Percentiles rank a stretch among this genome's conserved stretches.
Conservation (phyloP, 352 stramenopile genomes). For the Hyaloperonospora arabidopsidis region DNA sequence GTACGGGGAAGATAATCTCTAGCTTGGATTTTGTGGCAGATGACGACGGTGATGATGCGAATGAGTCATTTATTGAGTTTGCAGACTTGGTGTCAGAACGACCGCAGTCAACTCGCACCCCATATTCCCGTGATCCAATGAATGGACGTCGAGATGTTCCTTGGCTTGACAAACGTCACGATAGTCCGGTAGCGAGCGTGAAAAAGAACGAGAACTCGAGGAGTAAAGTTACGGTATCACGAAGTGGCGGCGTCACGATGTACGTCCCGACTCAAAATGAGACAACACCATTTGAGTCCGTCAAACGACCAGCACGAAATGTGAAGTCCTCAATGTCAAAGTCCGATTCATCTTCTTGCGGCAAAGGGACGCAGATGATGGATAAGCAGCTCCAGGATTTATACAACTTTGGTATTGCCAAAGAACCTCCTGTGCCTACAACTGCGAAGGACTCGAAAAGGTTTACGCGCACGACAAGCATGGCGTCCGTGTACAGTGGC, state of each 20-base stretch:
- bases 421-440: slow-evolving; percentile 16
- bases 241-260: slow-evolving; percentile 41
- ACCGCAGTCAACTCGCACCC: neutral
- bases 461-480: slow-evolving; percentile 16
- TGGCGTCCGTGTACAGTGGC: slow-evolving; percentile 29
- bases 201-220: slow-evolving; percentile 5
- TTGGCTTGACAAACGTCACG: slow-evolving; percentile 25
- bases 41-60: slow-evolving; percentile 6
- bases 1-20: slow-evolving; percentile 8
- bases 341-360: slow-evolving; percentile 14
- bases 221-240: slow-evolving; percentile 29
- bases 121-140: slow-evolving; percentile 19
- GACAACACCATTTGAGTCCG: slow-evolving; percentile 5
- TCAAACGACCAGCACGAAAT: slow-evolving; percentile 6
- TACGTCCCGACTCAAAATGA: slow-evolving; percentile 35
- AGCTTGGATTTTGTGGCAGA: slow-evolving; percentile 1
- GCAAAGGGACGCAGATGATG: slow-evolving; percentile 31
- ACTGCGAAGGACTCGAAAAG: slow-evolving; percentile 7
- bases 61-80: neutral
- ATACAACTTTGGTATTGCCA: slow-evolving; percentile 48
- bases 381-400: slow-evolving; percentile 56
- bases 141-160: slow-evolving; percentile 10
- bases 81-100: neutral
- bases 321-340: slow-evolving; percentile 6
- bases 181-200: slow-evolving; percentile 3